Evolutionary conservation across 139 green algal species (phyloP).

Genomic region (Chlorella vulgaris): DNA sequence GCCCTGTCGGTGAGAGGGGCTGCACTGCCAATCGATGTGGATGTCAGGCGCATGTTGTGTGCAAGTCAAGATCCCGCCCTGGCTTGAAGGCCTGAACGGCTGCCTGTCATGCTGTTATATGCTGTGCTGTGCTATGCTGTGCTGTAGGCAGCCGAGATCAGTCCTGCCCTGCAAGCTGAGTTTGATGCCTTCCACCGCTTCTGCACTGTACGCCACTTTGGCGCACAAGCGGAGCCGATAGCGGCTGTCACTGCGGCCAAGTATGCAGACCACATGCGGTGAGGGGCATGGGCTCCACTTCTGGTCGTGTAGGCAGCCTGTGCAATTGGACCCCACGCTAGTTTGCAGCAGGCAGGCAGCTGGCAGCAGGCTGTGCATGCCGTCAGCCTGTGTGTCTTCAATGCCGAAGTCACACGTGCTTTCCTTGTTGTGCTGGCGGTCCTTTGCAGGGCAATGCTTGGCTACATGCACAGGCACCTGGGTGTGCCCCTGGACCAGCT

Average conservation of each 20-base stretch:
- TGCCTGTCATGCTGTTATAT: too few relatives aligned
- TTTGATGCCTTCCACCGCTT: constrained; percentile 54
- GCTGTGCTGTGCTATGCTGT: neutral
- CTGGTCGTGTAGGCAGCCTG: neutral
- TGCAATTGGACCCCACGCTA: neutral
- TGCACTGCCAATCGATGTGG: too few relatives aligned
- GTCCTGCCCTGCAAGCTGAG: constrained; percentile 35
- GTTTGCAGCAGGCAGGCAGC: too few relatives aligned
- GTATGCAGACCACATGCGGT: constrained; percentile 51
- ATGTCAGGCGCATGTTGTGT: too few relatives aligned
- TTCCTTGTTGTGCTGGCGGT: too few relatives aligned
- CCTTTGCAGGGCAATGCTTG: constrained; percentile 56
- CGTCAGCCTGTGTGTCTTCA: too few relatives aligned
- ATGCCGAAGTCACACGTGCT: too few relatives aligned
- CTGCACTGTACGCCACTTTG: constrained; percentile 49
- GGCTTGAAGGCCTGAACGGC: too few relatives aligned
- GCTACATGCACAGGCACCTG: constrained; percentile 50
- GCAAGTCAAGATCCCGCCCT: too few relatives aligned
- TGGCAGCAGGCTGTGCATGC: too few relatives aligned
- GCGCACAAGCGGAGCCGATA: constrained; percentile 52
- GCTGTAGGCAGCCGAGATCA: constrained; percentile 34
- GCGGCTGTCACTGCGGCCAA: constrained; percentile 45
- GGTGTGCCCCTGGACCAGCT: constrained; percentile 51
- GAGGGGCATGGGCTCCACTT: neutral
- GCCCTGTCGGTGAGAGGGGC: constrained; percentile 37